A percentile compares a stretch with the other conserved stretches of the same genome.
Conservation (phyloP, 768 basidiomycete species). For the Cyclocybe cylindracea region DNA sequence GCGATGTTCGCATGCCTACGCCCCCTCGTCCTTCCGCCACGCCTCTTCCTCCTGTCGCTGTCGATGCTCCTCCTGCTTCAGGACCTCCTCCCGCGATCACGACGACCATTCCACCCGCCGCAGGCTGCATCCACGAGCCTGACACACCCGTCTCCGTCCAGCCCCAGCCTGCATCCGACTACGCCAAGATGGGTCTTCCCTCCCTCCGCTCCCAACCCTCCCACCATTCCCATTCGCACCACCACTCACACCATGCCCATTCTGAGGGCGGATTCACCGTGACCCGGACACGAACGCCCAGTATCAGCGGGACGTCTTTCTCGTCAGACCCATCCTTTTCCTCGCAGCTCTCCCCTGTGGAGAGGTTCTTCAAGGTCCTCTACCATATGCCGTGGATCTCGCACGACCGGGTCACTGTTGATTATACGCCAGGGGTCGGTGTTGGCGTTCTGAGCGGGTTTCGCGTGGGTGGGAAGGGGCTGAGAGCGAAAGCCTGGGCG, state of each 20-base stretch:
- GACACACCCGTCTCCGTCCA: conserved; percentile 32
- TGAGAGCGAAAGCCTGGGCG: not conserved
- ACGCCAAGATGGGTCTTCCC: conserved; percentile 36
- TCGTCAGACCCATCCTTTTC: conserved; percentile 38
- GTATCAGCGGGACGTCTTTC: conserved; percentile 21
- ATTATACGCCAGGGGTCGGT: conserved; percentile 41
- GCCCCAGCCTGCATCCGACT: conserved; percentile 34
- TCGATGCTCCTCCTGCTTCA: not conserved
- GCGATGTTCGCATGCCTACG: not conserved
- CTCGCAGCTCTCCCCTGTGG: conserved; percentile 37
- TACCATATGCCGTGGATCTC: conserved; percentile 51
- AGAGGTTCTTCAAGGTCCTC: conserved; percentile 40
- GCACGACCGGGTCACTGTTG: conserved; percentile 41
- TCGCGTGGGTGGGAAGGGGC: not conserved
- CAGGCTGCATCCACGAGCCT: conserved; percentile 9
- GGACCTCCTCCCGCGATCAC: not conserved
- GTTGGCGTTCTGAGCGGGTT: conserved; percentile 1
- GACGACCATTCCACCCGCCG: conserved; percentile 3
- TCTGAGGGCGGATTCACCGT: not conserved
- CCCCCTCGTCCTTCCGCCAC: not conserved
- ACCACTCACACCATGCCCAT: conserved; percentile 14
- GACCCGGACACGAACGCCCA: not conserved
- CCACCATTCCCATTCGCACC: not conserved
- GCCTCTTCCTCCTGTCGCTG: not conserved
- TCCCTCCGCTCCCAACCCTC: conserved; percentile 17